Percentiles rank a stretch among this genome's conserved stretches.
Conservation (phyloP, 108 stramenopile species). For the Skeletonema menzelii region DNA sequence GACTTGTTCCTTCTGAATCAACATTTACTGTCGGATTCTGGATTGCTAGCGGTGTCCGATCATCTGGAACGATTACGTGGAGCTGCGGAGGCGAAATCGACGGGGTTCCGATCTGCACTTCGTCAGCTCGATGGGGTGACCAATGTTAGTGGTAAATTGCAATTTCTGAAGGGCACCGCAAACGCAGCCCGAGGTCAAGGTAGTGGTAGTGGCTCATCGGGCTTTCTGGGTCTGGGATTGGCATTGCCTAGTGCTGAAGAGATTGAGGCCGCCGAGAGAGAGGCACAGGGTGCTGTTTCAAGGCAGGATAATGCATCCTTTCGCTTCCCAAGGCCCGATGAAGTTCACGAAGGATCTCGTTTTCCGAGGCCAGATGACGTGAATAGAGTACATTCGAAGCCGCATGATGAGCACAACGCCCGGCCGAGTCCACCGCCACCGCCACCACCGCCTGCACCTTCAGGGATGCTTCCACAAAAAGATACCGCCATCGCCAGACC, state of each 20-base stretch:
- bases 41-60: slow-evolving; percentile 44
- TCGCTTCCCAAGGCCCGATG: slow-evolving; percentile 7
- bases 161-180: slow-evolving; percentile 15
- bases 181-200: neutral
- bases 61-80: slow-evolving; percentile 38
- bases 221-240: slow-evolving; percentile 30
- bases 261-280: slow-evolving; percentile 47
- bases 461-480: neutral
- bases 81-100: slow-evolving; percentile 33
- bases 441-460: slow-evolving; percentile 18
- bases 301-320: slow-evolving; percentile 5
- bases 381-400: neutral
- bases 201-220: neutral
- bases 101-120: slow-evolving; percentile 43
- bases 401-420: neutral
- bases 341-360: neutral
- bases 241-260: slow-evolving; percentile 42
- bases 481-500: slow-evolving; percentile 40
- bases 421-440: slow-evolving; percentile 2
- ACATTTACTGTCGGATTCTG: slow-evolving; percentile 42
- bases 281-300: slow-evolving; percentile 5
- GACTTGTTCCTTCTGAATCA: slow-evolving; percentile 47
- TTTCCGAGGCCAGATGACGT: slow-evolving; percentile 2
- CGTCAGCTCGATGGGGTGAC: slow-evolving; percentile 47
- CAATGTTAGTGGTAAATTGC: slow-evolving; percentile 40